A percentile compares a stretch with the other conserved stretches of the same genome.
These are phyloP conservation scores for Leishmania mexicana DNA, from an alignment of 208 protist species.

Conservation along the genomic window DNA sequence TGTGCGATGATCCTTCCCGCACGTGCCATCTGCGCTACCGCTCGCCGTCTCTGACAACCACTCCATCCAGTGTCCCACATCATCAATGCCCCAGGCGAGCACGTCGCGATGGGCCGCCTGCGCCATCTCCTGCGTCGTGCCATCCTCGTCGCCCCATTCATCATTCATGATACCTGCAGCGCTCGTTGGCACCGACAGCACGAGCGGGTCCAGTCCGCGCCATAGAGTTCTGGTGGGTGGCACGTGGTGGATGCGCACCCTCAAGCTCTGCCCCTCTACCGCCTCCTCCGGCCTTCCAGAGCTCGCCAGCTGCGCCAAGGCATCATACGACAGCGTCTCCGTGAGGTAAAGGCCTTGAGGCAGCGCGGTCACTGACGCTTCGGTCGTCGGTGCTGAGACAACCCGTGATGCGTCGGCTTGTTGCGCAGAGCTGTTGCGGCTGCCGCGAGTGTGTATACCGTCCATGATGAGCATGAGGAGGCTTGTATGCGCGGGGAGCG, in stretches of 20 bases:
- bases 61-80: neutral
- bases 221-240: constrained; percentile 18
- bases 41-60: neutral
- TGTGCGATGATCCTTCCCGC: neutral
- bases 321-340: neutral
- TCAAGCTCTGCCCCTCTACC: neutral
- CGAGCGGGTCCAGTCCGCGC: constrained; percentile 17
- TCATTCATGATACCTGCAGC: neutral
- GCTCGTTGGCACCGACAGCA: constrained; percentile 4
- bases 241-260: constrained; percentile 5
- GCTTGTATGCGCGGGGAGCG: constrained; percentile 12
- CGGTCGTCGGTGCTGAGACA: neutral
- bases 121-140: neutral
- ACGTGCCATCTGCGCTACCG: neutral
- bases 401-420: neutral
- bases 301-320: neutral
- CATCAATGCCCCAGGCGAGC: constrained; percentile 1
- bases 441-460: constrained; percentile 6
- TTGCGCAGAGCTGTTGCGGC: neutral
- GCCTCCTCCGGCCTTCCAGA: neutral
- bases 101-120: neutral
- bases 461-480: constrained; percentile 22
- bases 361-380: neutral
- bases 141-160: neutral
- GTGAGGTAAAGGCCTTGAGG: constrained; percentile 18